phyloP scores from a whole-genome alignment of 2,329 filamentous ascomycete genomes.

The Teratosphaeria epicoccoides region DNA sequence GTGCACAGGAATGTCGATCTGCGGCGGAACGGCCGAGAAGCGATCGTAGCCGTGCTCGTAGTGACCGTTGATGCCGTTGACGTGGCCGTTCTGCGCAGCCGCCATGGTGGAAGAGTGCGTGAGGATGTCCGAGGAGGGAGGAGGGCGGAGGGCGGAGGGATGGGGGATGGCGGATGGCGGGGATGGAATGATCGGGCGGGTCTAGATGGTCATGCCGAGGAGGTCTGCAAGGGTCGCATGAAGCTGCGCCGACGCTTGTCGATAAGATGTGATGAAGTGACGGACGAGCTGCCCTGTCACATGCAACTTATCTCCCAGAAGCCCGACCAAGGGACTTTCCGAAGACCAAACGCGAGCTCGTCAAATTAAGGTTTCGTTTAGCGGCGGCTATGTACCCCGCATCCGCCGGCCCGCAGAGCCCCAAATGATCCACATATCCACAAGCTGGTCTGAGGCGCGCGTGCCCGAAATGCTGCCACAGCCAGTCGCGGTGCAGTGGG shows the following conservation, averaged over 20 bases:
- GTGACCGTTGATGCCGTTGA: constrained; percentile 43
- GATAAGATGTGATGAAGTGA: not conserved
- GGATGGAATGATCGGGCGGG: not conserved
- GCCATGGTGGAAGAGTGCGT: constrained; percentile 34
- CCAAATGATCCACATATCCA: not conserved
- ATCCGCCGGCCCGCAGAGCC: constrained; percentile 3
- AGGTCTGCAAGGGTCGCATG: not conserved
- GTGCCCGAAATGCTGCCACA: too few species aligned
- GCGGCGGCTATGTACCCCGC: not conserved
- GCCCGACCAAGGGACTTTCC: too few species aligned
- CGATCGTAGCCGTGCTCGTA: constrained; percentile 32
- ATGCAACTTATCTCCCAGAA: too few species aligned
- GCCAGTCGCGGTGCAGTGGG: too few species aligned
- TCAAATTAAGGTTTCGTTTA: not conserved
- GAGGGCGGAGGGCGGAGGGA: not conserved
- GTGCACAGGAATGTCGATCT: constrained; percentile 54
- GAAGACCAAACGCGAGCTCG: not conserved
- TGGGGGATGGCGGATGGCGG: too few species aligned
- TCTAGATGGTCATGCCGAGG: not conserved
- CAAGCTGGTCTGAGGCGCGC: too few species aligned
- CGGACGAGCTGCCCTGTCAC: not conserved
- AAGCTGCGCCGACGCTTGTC: not conserved
- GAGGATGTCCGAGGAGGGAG: constrained; percentile 1
- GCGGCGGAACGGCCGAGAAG: constrained; percentile 52
- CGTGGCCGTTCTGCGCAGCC: constrained; percentile 38